phyloP scores from a whole-genome alignment of 257 asterid genomes.

The Datura wrightii region DNA sequence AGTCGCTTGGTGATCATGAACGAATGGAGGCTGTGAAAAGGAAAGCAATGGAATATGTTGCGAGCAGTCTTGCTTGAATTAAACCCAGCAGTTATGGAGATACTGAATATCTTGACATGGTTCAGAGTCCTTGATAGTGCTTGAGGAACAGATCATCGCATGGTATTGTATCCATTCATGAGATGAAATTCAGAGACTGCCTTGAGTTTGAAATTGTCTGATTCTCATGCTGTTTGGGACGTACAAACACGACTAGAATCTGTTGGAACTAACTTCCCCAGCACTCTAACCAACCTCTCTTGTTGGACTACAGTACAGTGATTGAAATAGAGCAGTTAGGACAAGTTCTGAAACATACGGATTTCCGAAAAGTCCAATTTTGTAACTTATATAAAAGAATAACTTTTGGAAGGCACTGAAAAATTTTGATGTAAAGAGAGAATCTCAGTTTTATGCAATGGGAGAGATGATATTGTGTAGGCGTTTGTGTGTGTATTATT shows the following conservation, averaged over 20 bases:
- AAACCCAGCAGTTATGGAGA: constrained; percentile 26
- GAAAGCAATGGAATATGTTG: constrained; percentile 83
- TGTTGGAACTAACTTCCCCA: background rate
- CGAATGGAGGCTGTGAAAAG: constrained; percentile 66
- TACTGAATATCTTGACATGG: background rate
- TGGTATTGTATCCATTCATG: background rate
- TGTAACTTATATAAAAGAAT: background rate
- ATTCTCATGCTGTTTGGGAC: background rate
- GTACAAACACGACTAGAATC: background rate
- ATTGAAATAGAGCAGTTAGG: background rate
- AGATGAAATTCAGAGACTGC: background rate
- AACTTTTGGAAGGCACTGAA: background rate
- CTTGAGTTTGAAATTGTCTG: background rate
- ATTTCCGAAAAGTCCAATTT: background rate
- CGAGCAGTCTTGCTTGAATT: constrained; percentile 53
- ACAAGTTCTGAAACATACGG: too few relatives aligned
- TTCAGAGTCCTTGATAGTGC: too few relatives aligned
- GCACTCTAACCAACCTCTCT: background rate
- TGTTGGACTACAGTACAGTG: background rate
- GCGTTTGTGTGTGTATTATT: background rate
- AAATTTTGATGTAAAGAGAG: background rate
- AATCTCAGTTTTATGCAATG: background rate
- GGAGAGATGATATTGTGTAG: background rate
- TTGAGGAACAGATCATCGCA: background rate
- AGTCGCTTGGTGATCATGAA: constrained; percentile 69